Evolutionary conservation across 1,284 basidiomycete genomes (phyloP), one percentile per base, ranked within the genome.

Genomic region (Rhodotorula sp.): DNA sequence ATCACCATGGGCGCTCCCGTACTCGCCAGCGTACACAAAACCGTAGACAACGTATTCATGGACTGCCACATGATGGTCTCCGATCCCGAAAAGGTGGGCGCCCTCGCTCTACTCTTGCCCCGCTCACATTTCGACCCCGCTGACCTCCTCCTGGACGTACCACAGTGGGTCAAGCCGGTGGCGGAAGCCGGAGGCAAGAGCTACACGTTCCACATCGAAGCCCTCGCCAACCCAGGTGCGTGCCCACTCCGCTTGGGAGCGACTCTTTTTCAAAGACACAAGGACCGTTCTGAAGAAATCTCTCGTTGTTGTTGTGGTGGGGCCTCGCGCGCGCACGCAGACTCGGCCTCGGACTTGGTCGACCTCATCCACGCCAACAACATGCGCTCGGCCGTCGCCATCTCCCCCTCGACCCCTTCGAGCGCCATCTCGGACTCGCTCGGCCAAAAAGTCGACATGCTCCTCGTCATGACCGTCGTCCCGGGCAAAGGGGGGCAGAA

Each of bases 41-140:
- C 89, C 59, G 86, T 98, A 29, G 94, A 95, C 8, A 90, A 89
- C 67, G 95, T 97, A 76, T 99, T 95, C 83, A 99, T 99, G 95
- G 96, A 99, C 82, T 98, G 95, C 82, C 96, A 99, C 83, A 99
- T 99, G 96, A 99, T 99, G 96, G 96, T 99, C 24, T 83, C 94
- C 0, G 85, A 98, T 72, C 96, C 96, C 4, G 90, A 91, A 77
- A 89, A 90, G 85, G 94, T 91, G 77, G 46, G 82, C 76, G 48
- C 51, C 33, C 7, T 7, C 30, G 4, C 14, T n/a, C 17, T 17
- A 22, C 29, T 44, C 24, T 20, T n/a, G 29, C 14, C 0, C 6
- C 20, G 22, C 5, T 17, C 44, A n/a, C 26, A n/a, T 14, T 29
- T 15, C 6, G 48, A 18, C 24, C 45, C 45, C 18, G 7, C 54